Evolutionary conservation across 164 flowering plant species (phyloP), one percentile per base, ranked within the genome.

Genomic region (Liquidambar formosana): DNA sequence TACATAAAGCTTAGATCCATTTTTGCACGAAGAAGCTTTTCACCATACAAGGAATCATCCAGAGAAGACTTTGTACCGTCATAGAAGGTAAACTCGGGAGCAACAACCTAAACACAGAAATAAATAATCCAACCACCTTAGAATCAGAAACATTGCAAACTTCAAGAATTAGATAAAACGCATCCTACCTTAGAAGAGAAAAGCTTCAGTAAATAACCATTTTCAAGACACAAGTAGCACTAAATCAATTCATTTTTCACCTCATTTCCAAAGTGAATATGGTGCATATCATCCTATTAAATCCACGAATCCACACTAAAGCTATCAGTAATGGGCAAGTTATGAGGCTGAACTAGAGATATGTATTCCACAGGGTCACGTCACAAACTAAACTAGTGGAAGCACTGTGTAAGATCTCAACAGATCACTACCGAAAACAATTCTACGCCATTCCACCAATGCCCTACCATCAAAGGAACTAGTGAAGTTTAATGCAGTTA

Each of bases 1-100:
- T 75, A 96, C 99, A 96, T 93, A 81, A 93, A 93, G 80, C 90
- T 93, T 53, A 96, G 65, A 78, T 96, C 97, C 86, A 92, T 70
- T 79, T 91, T 96, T 53, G 93, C 97, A 25, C 99, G 95, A 11
- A 96, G 89, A 74, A 96, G 90, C 83, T 91, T 91, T 79, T 96
- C 99, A 63, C 88, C 87, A 78, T 80, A 81, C 25, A 84, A 65
- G 13, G 84, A 83, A 79, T 93, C 93, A 82, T 88, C 91, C 26
- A 87, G 67, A 64, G 84, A 86, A 28, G 88, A 86, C 74, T 90
- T 96, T 21, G 95, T 81, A 59, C 89, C 88, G 73, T 96, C 99
- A 78, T 82, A 96, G 79, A 96, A 96, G 49, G 97, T 96, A 64
- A 96, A 86, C 75, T 93, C 98, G 28, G 98, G 91, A 77, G 97